phyloP scores from a whole-genome alignment of 2,329 filamentous ascomycete species.

The Ceratocystiopsis sp. region DNA sequence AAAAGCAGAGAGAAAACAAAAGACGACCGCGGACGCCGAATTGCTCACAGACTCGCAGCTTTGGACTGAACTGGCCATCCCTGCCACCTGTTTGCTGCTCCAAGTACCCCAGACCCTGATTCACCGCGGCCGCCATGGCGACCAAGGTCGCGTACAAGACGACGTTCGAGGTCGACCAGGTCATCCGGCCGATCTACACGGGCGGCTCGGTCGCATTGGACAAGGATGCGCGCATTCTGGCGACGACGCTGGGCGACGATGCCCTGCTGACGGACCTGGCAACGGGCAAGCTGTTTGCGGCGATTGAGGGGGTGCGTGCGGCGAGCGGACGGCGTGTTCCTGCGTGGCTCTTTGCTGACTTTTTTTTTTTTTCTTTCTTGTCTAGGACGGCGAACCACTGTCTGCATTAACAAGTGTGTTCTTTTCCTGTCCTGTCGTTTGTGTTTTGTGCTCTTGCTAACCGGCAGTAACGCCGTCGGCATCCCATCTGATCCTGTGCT shows the following conservation, averaged over 20 bases:
- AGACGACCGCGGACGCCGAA: neutral
- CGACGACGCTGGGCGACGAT: slow-evolving; percentile 83
- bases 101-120: too few relatives aligned
- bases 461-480: slow-evolving; percentile 64
- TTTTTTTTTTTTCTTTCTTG: slow-evolving; percentile 3
- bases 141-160: slow-evolving; percentile 55
- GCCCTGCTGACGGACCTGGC: slow-evolving; percentile 71
- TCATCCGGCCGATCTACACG: slow-evolving; percentile 85
- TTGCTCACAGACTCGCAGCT: neutral
- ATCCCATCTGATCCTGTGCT: slow-evolving; percentile 79
- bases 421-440: neutral
- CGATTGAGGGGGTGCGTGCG: slow-evolving; percentile 61
- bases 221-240: slow-evolving; percentile 63
- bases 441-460: neutral
- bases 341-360: too few relatives aligned
- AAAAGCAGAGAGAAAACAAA: neutral
- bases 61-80: neutral
- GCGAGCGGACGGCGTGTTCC: neutral
- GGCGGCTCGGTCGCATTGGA: slow-evolving; percentile 77
- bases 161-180: slow-evolving; percentile 69
- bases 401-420: slow-evolving; percentile 41
- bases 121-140: slow-evolving; percentile 28
- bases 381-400: slow-evolving; percentile 59
- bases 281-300: slow-evolving; percentile 65
- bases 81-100: neutral